These are phyloP conservation scores for Aspergillus campestris DNA, from an alignment of 495 filamentous ascomycete genomes.

Conservation along the genomic window DNA sequence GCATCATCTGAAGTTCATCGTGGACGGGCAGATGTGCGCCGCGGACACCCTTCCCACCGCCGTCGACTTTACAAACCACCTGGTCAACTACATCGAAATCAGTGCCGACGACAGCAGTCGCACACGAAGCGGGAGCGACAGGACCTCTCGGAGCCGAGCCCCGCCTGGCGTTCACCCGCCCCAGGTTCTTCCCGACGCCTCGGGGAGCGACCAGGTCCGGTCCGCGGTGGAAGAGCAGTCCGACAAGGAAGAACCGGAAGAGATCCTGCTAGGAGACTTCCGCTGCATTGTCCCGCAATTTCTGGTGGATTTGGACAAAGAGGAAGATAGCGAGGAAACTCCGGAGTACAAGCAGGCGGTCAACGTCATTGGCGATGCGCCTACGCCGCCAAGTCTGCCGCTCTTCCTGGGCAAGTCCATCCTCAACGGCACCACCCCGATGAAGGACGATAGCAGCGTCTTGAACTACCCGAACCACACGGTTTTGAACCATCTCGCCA, in stretches of 20 bases:
- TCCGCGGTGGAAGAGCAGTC: constrained; percentile 34
- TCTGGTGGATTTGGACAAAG: constrained; percentile 73
- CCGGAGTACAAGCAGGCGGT: constrained; percentile 60
- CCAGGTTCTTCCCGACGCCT: constrained; percentile 32
- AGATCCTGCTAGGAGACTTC: constrained; percentile 41
- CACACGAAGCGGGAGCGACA: constrained; percentile 28
- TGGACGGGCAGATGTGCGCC: constrained; percentile 85
- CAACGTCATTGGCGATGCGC: constrained; percentile 61
- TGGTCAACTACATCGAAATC: constrained; percentile 97
- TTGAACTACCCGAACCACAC: constrained; percentile 94
- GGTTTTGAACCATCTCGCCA: constrained; percentile 94
- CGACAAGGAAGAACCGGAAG: constrained; percentile 39
- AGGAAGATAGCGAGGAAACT: constrained; percentile 71
- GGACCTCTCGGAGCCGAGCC: constrained; percentile 12
- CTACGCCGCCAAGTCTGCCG: constrained; percentile 76
- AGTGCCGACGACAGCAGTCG: constrained; percentile 58
- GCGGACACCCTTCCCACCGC: constrained; percentile 84
- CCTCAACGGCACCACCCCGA: constrained; percentile 76
- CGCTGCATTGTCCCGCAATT: constrained; percentile 67
- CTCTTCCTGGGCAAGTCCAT: constrained; percentile 93
- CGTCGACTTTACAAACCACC: constrained; percentile 90
- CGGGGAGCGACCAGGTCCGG: constrained; percentile 25
- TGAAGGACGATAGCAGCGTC: constrained; percentile 97
- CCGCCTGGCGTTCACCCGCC: constrained; percentile 38
- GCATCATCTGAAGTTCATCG: constrained; percentile 93